Evolutionary conservation across 2,329 filamentous ascomycete genomes (phyloP), one percentile per base, ranked within the genome.

Genomic region (Colletotrichum agaves): DNA sequence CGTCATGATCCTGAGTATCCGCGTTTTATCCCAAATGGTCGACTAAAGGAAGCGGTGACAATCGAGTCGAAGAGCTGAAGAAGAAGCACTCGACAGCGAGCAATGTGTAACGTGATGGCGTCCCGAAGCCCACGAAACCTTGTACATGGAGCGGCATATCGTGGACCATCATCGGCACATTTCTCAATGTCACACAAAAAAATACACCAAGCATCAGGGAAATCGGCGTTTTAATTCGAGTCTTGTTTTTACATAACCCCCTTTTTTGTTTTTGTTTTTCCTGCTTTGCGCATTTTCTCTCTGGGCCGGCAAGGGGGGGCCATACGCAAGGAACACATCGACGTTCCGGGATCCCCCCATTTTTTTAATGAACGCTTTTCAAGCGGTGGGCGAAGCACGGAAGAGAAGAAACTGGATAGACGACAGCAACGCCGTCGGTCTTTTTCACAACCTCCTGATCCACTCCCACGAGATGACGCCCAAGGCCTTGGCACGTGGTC

Each of bases 1-100:
- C 70, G 92, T 98, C 75, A 98, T 98, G 94, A 97, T 98, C 75
- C 83, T 98, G 78, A 98, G 94, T 81, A 96, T 98, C 77, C 88
- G 90, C 73, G 86, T 97, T 63, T 82, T 98, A 71, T 86, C 89
- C 73, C 86, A 91, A 74, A 80, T 88, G 76, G 82, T 81, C 61
- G 56, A 63, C 64, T 69, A 67, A 67, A 41, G n/a, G 17, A 2
- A 5, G 21, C 23, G 15, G 8, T 39, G 11, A 10, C 69, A 73
- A 58, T 49, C 62, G 33, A 63, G 52, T 47, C 39, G 66, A 31
- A 43, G 37, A 58, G 23, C 43, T n/a, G 57, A 41, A 60, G 27
- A 37, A 50, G 44, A 39, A 41, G 27, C 27, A 46, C 27, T 37
- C 21, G 56, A 61, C 31, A 27, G 39, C 47, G 58, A 41, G 33